Conservation (phyloP, 192 early-diverging fungal species). For the Rhizophagus clarus region DNA sequence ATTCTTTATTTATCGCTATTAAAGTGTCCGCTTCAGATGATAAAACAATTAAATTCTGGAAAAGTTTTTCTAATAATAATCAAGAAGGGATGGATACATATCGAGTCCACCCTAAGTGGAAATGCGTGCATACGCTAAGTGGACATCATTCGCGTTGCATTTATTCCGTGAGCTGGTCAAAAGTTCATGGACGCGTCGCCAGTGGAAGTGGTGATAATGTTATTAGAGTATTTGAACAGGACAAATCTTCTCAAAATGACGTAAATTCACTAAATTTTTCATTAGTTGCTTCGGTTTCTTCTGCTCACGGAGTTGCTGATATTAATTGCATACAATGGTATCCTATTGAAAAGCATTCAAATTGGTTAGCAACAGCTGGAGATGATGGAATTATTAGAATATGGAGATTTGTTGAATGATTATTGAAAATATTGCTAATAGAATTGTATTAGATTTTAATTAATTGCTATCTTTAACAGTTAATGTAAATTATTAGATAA, state of each 20-base stretch:
- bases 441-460: too few relatives aligned
- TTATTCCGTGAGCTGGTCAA: constrained; percentile 93
- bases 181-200: constrained; percentile 69
- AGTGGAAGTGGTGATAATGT: constrained; percentile 84
- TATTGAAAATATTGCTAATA: neutral
- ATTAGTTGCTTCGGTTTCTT: constrained; percentile 45
- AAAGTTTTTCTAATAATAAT: constrained; percentile 50
- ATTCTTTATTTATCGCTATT: constrained; percentile 6
- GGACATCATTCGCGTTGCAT: constrained; percentile 85
- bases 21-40: constrained; percentile 88
- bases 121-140: constrained; percentile 64
- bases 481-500: too few relatives aligned
- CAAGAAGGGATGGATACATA: constrained; percentile 51
- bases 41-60: constrained; percentile 82
- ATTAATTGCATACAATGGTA: constrained; percentile 92
- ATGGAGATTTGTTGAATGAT: constrained; percentile 62
- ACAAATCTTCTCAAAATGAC: neutral
- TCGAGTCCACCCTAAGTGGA: constrained; percentile 62
- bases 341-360: constrained; percentile 58
- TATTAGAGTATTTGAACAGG: constrained; percentile 64
- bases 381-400: constrained; percentile 88
- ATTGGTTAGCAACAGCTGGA: constrained; percentile 84
- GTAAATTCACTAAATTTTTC: neutral
- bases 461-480: too few relatives aligned
- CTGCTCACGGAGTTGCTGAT: constrained; percentile 85